These are phyloP conservation scores for Anthracocystis panici-leucophaei DNA, from an alignment of 1,284 basidiomycete genomes.

Conservation along the genomic window DNA sequence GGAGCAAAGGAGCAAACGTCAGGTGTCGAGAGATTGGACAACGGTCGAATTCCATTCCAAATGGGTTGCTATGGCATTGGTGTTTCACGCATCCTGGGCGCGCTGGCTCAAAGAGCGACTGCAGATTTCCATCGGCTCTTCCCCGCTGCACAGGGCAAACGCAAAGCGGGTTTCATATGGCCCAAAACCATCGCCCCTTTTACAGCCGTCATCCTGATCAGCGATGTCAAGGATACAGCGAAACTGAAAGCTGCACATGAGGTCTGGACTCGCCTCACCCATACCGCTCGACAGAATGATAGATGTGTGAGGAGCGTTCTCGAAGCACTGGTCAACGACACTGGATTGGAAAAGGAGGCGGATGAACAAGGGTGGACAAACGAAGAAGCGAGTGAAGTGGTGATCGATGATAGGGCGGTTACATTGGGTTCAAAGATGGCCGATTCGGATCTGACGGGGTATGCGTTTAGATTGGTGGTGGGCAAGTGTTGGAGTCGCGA, in stretches of 20 bases:
- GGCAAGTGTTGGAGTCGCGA: constrained; percentile 54
- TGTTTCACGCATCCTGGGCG: constrained; percentile 68
- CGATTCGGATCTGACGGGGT: constrained; percentile 69
- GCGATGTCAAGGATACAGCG: constrained; percentile 12
- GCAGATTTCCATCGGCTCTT: constrained; percentile 11
- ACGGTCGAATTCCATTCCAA: constrained; percentile 59
- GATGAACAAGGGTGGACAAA: constrained; percentile 8
- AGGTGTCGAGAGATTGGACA: constrained; percentile 13
- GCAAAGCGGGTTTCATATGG: constrained; percentile 61
- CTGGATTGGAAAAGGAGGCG: background rate
- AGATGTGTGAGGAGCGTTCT: constrained; percentile 5
- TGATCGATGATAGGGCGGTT: constrained; percentile 65
- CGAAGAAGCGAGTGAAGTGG: constrained; percentile 36
- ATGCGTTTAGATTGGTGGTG: constrained; percentile 59
- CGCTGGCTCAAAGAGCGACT: constrained; percentile 59
- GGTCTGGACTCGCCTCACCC: constrained; percentile 4
- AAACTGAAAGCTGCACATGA: constrained; percentile 13
- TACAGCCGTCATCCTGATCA: constrained; percentile 23
- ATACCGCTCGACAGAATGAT: background rate
- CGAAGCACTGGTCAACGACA: background rate
- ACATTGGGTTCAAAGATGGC: constrained; percentile 65
- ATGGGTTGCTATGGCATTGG: constrained; percentile 71
- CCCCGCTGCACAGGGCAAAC: background rate
- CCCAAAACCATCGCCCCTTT: constrained; percentile 60
- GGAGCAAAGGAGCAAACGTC: background rate